These are phyloP conservation scores for Gossypium rotundifolium DNA, from an alignment of 345 rosid species.

Conservation along the genomic window DNA sequence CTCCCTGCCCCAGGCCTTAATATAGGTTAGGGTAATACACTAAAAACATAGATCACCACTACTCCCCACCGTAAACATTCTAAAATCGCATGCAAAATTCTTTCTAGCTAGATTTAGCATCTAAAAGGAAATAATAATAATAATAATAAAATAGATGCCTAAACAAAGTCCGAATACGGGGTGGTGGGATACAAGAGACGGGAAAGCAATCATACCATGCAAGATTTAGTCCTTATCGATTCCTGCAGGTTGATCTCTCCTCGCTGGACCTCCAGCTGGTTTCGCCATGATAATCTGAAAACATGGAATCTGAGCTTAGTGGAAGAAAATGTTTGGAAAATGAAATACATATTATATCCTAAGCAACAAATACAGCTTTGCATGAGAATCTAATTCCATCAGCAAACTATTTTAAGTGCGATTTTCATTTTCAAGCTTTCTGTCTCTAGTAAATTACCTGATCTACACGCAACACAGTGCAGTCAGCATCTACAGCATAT, in stretches of 20 bases:
- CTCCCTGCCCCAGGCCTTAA: background rate
- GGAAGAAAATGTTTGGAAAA: too few relatives aligned
- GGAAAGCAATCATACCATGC: background rate
- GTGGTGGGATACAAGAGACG: background rate
- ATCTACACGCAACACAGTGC: too few relatives aligned
- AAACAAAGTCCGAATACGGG: too few relatives aligned
- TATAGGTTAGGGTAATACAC: background rate
- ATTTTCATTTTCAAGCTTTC: too few relatives aligned
- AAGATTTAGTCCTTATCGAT: conserved; percentile 57
- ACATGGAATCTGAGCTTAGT: too few relatives aligned
- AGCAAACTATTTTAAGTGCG: too few relatives aligned
- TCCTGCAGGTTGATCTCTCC: conserved; percentile 62
- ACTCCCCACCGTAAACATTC: background rate
- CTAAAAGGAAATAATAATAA: background rate
- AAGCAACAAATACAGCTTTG: too few relatives aligned
- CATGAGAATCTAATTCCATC: too few relatives aligned
- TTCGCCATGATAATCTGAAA: conserved; percentile 89
- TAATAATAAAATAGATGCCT: background rate
- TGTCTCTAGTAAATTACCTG: too few relatives aligned
- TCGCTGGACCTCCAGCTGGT: conserved; percentile 84
- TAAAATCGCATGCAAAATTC: background rate
- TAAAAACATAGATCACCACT: background rate
- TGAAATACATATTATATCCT: too few relatives aligned
- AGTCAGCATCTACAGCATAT: too few relatives aligned
- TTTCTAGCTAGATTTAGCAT: conserved; percentile 2